A percentile compares a stretch with the other conserved stretches of the same genome.
Evolutionary conservation across 495 filamentous ascomycete species (phyloP).

Genomic region (Trichoderma erinaceum): DNA sequence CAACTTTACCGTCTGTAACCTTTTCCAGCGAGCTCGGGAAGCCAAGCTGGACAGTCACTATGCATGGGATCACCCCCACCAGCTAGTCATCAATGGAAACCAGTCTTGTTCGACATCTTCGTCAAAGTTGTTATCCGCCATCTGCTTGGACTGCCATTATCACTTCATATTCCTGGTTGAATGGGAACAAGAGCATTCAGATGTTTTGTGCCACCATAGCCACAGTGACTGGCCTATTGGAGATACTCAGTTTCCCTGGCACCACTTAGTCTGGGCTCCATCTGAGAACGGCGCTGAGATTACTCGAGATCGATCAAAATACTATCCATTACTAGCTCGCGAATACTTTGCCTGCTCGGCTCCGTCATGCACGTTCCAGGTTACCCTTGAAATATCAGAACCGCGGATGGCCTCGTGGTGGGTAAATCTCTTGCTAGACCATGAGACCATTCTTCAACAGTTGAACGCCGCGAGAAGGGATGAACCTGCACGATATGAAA

Average conservation of each 20-base stretch:
- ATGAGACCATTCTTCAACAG: conserved; percentile 44
- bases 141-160: conserved; percentile 30
- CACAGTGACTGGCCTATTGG: conserved; percentile 16
- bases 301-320: conserved; percentile 14
- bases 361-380: conserved; percentile 45
- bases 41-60: conserved; percentile 16
- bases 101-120: neutral
- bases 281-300: neutral
- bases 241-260: conserved; percentile 15
- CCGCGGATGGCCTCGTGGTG: conserved; percentile 46
- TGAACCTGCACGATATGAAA: conserved; percentile 55
- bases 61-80: conserved; percentile 19
- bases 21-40: neutral
- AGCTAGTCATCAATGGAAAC: conserved; percentile 15
- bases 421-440: conserved; percentile 52
- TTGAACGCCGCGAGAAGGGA: conserved; percentile 46
- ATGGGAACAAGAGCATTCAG: neutral
- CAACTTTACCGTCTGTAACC: conserved; percentile 4
- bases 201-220: neutral
- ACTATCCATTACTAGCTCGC: conserved; percentile 26
- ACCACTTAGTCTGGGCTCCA: conserved; percentile 24
- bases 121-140: conserved; percentile 21
- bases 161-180: conserved; percentile 26
- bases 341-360: conserved; percentile 55
- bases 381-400: conserved; percentile 49